Base-by-base conservation (phyloP, 2,329 filamentous ascomycete genomes). In the Penicillium sp. region DNA sequence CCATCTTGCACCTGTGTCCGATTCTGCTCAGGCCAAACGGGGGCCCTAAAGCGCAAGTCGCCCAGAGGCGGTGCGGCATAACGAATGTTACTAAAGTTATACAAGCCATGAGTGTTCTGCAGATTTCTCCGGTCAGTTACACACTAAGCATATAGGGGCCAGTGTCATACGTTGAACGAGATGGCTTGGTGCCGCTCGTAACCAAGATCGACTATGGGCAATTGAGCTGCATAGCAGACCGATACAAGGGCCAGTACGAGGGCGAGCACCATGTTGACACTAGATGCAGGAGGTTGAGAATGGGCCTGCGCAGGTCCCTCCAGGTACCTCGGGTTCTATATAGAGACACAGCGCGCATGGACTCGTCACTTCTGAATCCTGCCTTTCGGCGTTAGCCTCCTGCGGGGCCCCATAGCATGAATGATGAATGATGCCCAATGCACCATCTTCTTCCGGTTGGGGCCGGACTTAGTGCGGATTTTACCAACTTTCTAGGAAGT, bases 71-170 rank as follows among this genome's bases (percentile, higher is more conserved):
- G 75, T 24, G 78, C 77, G 6, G 79, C 81, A 64, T 79, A 84
- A 41, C 81, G 76, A 55, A 84, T 82, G 59, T 84, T 82, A 47
- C 70, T 76, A 67, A 84, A 84, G 55, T 78, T 80, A 66, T 81
- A 83, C 56, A 77, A 70, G 21, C 70, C 65, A n/a, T 65, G 66
- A 0, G 74, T 68, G 29, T 31, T 57, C 61, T 63, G 28, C 18
- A 26, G 5, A 38, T 10, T 6, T 4, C 10, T 7, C 34, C 39
- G 1, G 21, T 49, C 28, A 51, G 49, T 15, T 15, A 39, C 12
- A 39, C 7, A 13, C 16, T 13, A 28, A 33, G 13, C 16, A 47
- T 16, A 45, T 38, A 21, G 13, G 10, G n/a, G 23, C 39, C 6
- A 13, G n/a, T 42, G 18, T 10, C 13, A 38, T 36, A 63, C 61